Base-by-base conservation (phyloP, 148 eudicot genomes). In the Heliamphora exappendiculata region DNA sequence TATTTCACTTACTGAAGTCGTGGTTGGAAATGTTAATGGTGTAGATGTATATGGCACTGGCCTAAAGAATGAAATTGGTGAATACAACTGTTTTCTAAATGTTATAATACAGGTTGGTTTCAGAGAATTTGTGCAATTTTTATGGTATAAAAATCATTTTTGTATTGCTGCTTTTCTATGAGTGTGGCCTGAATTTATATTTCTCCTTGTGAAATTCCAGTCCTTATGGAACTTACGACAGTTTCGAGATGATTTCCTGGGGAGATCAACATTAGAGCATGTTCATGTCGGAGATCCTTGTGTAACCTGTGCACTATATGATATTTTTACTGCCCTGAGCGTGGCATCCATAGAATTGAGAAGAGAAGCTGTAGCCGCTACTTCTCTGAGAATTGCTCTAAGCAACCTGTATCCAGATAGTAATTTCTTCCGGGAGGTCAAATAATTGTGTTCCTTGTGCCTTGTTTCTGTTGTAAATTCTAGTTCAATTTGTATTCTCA, bases 41-140 rank as follows among this genome's bases (percentile, higher is more conserved):
- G 59, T 68, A 69, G 89, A 86, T 83, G 73, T 70, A 14, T 82
- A 84, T 80, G 98, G 97, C 37, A 87, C 91, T 4, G 97, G 98
- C 42, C 75, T 95, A 74, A 90, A 82, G 82, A 95, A 95, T 88
- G 96, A 91, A 87, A 83, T 89, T 67, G 98, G 97, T 80, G 98
- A 95, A 95, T 95, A 95, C 82, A 95, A 92, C 84, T 95, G 98
- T 77, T 95, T 95, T 74, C 80, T 95, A 71, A 95, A 95, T 83
- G 98, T 95, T 67, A 92, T 95, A 70, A 95, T 95, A 75, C 98
- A 95, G 98, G 98, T 92, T 80, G 42, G 84, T 84, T 69, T 19
- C 17, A 20, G 41, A 71, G 37, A 50, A 11, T 26, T 19, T 54
- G 22, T 24, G n/a, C n/a, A n/a, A n/a, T n/a, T n/a, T n/a, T n/a